Base-by-base conservation (phyloP, 805 yeast species). In the Cephaloascus albidus region DNA sequence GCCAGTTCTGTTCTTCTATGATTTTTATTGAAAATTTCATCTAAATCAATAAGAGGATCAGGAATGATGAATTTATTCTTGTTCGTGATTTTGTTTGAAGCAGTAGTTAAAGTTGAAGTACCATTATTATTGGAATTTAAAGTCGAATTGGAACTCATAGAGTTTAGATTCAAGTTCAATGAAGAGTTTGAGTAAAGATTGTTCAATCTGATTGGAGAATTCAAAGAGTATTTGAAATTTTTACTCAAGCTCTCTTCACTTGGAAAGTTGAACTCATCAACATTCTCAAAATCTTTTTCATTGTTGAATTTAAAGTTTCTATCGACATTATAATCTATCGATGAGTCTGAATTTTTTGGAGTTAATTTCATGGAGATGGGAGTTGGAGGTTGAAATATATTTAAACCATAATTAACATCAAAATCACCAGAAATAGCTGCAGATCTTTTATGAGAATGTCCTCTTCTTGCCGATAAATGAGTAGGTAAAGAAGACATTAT, bases 341-440 rank as follows among this genome's bases (percentile, higher is more conserved):
- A 16, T n/a, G 16, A 31, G 16, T n/a, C 33, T 6, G 33, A 31
- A 16, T 14, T 31, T 16, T 16, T 14, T 6, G 33, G 33, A 31
- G 17, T 31, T 16, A 31, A 8, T 15, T 31, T 31, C 8, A 31
- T 10, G 15, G 33, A 31, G 8, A 6, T n/a, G 6, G 33, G 33
- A 14, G 33, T 31, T 6, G 33, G 33, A 8, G 33, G 33, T n/a
- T 31, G 33, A 15, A 31, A 31, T 10, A 31, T n/a, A 8, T 16
- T 16, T 16, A 31, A 10, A 16, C 36, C 27, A 23, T 23, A 23
- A 38, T 40, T 10, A 23, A n/a, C 52, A 48, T 84, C 93, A 53
- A 85, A 83, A 54, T 87, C 95, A 3, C 93, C 93, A 6, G 93
- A 83, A 4, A 87, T 81, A 0, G 95, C 95, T 18, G 90, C 88